Conservation (phyloP, 768 basidiomycete genomes). For the Floccularia luteovirens region DNA sequence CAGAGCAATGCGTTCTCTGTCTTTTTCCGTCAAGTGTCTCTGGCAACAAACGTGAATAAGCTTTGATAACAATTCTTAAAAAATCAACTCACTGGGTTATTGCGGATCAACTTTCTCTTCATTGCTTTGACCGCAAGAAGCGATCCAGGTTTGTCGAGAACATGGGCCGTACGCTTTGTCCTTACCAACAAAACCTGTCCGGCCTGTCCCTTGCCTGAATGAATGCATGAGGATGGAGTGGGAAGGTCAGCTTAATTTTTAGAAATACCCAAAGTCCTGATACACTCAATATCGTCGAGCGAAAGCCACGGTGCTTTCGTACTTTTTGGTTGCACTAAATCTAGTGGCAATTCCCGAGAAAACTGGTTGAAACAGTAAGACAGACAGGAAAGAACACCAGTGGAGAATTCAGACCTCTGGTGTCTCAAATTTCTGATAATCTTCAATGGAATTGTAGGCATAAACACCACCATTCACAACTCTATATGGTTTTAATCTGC, state of each 20-base stretch:
- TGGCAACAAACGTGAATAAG: slow-evolving; percentile 5
- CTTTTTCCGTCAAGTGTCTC: slow-evolving; percentile 19
- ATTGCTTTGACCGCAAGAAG: slow-evolving; percentile 41
- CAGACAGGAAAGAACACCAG: too few species aligned
- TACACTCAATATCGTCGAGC: slow-evolving; percentile 32
- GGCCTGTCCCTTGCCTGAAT: slow-evolving; percentile 1
- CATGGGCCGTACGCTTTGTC: slow-evolving; percentile 16
- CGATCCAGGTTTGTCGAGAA: slow-evolving; percentile 24
- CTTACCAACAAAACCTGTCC: slow-evolving; percentile 36
- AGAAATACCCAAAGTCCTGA: slow-evolving; percentile 32
- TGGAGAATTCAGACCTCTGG: too few species aligned
- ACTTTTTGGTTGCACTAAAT: too few species aligned
- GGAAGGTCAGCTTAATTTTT: too few species aligned
- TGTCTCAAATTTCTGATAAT: too few species aligned
- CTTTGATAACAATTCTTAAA: slow-evolving; percentile 11
- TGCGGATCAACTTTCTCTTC: slow-evolving; percentile 23
- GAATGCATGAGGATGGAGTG: not conserved
- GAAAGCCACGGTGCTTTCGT: too few species aligned
- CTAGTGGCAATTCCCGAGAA: too few species aligned
- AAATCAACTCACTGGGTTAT: not conserved
- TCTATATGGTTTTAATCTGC: too few species aligned
- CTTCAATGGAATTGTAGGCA: too few species aligned
- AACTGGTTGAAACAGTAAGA: too few species aligned
- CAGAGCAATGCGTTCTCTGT: slow-evolving; percentile 35
- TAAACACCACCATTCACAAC: too few species aligned